These are phyloP conservation scores for Aspergillus bridgeri DNA, from an alignment of 495 filamentous ascomycete genomes.

Conservation along the genomic window DNA sequence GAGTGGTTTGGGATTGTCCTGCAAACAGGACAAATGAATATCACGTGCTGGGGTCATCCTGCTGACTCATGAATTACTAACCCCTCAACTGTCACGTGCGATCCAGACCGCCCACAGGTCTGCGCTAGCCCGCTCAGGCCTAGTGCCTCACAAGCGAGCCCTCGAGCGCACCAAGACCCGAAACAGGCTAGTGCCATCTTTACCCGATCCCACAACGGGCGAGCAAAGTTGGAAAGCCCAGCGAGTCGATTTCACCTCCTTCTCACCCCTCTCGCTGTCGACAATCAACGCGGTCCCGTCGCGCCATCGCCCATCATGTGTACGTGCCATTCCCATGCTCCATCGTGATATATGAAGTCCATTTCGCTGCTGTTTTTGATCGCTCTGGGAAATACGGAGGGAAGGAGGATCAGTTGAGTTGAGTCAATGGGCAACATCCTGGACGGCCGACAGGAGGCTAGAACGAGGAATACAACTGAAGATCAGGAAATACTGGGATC, in stretches of 20 bases:
- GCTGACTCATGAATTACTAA: too few relatives aligned
- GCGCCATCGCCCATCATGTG: constrained; percentile 58
- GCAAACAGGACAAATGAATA: neutral
- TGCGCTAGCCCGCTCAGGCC: constrained; percentile 2
- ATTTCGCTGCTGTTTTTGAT: constrained; percentile 5
- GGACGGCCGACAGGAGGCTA: neutral
- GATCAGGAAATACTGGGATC: neutral
- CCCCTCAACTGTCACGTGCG: neutral
- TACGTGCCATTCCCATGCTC: constrained; percentile 35
- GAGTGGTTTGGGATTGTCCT: neutral
- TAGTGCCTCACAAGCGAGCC: constrained; percentile 39
- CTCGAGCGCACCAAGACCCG: constrained; percentile 24
- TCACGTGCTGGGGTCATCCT: too few relatives aligned
- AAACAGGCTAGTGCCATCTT: constrained; percentile 31
- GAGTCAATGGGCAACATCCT: neutral
- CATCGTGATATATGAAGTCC: neutral
- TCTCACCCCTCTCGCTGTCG: constrained; percentile 41
- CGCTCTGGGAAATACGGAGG: neutral
- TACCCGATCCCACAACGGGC: constrained; percentile 48
- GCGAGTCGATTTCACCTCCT: constrained; percentile 36
- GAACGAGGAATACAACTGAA: neutral
- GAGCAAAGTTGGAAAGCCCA: constrained; percentile 30
- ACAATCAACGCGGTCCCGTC: constrained; percentile 41
- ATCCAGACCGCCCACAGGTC: neutral
- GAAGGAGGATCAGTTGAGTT: constrained; percentile 5